Percentiles rank a stretch among this genome's conserved stretches.
These are phyloP conservation scores for Melampsora larici-populina DNA, from an alignment of 1,284 basidiomycete genomes.

Conservation along the genomic window DNA sequence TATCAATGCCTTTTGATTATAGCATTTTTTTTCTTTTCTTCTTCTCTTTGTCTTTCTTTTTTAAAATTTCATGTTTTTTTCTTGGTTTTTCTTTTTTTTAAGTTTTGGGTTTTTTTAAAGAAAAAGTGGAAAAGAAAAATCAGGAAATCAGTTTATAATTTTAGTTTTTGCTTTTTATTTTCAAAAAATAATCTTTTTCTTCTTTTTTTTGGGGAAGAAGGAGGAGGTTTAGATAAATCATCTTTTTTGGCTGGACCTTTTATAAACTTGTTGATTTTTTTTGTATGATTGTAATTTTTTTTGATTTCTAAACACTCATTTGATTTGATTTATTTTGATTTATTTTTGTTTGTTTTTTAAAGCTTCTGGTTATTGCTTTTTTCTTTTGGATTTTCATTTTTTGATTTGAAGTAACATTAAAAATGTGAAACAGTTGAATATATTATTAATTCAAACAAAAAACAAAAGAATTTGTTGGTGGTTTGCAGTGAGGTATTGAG, in stretches of 20 bases:
- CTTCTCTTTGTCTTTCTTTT: too few species aligned
- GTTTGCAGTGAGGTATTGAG: too few species aligned
- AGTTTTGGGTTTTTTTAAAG: background rate
- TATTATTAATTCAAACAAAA: too few species aligned
- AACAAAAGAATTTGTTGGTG: too few species aligned
- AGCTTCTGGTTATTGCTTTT: too few species aligned
- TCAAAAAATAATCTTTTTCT: conserved; percentile 1
- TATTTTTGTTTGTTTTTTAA: too few species aligned
- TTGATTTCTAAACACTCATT: conserved; percentile 1
- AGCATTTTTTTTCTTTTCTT: background rate
- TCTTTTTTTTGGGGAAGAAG: background rate
- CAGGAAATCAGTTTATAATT: background rate
- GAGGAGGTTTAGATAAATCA: background rate
- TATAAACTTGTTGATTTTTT: background rate
- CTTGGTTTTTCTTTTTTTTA: background rate
- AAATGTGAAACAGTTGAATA: too few species aligned
- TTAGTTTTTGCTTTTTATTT: background rate
- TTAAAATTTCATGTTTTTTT: background rate
- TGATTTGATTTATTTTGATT: background rate
- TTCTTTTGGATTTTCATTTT: too few species aligned
- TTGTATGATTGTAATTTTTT: background rate
- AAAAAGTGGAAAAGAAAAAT: background rate
- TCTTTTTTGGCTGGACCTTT: too few species aligned
- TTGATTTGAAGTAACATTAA: too few species aligned
- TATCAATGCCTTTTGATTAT: background rate